These are phyloP conservation scores for Pichia sp. DNA, from an alignment of 1,139 yeast species.

Conservation along the genomic window DNA sequence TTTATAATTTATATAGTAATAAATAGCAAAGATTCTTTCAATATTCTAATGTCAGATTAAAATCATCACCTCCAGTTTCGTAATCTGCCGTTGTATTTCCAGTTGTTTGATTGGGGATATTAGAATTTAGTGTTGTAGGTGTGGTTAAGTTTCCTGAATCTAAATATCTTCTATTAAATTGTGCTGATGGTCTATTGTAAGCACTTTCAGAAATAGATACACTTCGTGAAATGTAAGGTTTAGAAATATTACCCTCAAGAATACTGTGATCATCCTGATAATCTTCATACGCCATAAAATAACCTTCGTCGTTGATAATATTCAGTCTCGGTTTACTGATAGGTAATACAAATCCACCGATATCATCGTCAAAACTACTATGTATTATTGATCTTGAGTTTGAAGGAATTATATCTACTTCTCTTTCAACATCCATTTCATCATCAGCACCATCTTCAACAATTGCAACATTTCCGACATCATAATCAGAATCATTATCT, in stretches of 20 bases:
- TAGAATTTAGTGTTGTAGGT: constrained; percentile 9
- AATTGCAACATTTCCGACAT: constrained; percentile 7
- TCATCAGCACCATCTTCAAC: constrained; percentile 1
- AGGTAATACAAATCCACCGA: not conserved
- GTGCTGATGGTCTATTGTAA: constrained; percentile 2
- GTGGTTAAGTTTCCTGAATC: constrained; percentile 12
- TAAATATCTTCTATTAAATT: not conserved
- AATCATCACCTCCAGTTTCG: constrained; percentile 34
- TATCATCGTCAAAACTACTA: constrained; percentile 9
- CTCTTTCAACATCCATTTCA: not conserved
- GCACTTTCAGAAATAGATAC: constrained; percentile 10
- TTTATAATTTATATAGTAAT: not conserved
- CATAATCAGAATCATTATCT: constrained; percentile 1
- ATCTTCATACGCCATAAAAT: constrained; percentile 52
- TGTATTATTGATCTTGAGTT: constrained; percentile 25
- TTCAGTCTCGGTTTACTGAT: not conserved
- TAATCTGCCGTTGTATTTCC: constrained; percentile 23
- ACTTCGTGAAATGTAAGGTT: not conserved
- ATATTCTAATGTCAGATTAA: constrained; percentile 48
- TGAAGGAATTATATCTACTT: too few species aligned
- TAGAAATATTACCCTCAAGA: constrained; percentile 8
- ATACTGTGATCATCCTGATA: constrained; percentile 50
- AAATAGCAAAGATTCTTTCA: not conserved
- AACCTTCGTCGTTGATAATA: constrained; percentile 9
- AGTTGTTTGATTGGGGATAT: constrained; percentile 12